Percentiles rank a stretch among this genome's conserved stretches.
These are phyloP conservation scores for Aspergillus brunneoviolaceus DNA, from an alignment of 2,329 filamentous ascomycete species.

Conservation along the genomic window DNA sequence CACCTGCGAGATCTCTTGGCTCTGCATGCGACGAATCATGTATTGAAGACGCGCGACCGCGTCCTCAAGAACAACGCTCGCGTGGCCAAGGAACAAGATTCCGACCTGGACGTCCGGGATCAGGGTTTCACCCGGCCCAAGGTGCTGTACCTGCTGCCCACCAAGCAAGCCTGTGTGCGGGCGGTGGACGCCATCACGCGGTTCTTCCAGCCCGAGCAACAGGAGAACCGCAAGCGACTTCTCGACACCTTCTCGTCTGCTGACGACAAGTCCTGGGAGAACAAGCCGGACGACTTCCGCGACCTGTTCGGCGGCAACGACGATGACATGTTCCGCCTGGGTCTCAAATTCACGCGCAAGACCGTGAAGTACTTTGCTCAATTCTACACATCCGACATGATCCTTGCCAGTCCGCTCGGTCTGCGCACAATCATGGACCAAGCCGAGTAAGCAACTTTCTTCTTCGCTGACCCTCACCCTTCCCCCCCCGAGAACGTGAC, in stretches of 20 bases:
- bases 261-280: slow-evolving; percentile 66
- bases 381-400: slow-evolving; percentile 95
- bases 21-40: slow-evolving; percentile 85
- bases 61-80: slow-evolving; percentile 91
- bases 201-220: slow-evolving; percentile 79
- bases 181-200: slow-evolving; percentile 75
- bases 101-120: slow-evolving; percentile 75
- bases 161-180: slow-evolving; percentile 78
- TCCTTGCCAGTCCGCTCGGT: slow-evolving; percentile 85
- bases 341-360: slow-evolving; percentile 96
- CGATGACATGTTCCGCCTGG: slow-evolving; percentile 94
- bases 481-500: background rate
- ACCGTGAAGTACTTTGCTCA: slow-evolving; percentile 91
- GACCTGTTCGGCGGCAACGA: slow-evolving; percentile 93
- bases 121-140: slow-evolving; percentile 96
- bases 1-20: slow-evolving; percentile 70
- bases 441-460: slow-evolving; percentile 54
- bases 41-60: slow-evolving; percentile 88
- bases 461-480: background rate
- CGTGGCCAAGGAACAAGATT: slow-evolving; percentile 64
- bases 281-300: slow-evolving; percentile 81
- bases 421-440: slow-evolving; percentile 87
- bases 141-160: slow-evolving; percentile 85
- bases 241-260: slow-evolving; percentile 75
- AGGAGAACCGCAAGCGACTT: slow-evolving; percentile 93